Evolutionary conservation across 345 rosid species (phyloP).

Genomic region (Nephelium lappaceum): DNA sequence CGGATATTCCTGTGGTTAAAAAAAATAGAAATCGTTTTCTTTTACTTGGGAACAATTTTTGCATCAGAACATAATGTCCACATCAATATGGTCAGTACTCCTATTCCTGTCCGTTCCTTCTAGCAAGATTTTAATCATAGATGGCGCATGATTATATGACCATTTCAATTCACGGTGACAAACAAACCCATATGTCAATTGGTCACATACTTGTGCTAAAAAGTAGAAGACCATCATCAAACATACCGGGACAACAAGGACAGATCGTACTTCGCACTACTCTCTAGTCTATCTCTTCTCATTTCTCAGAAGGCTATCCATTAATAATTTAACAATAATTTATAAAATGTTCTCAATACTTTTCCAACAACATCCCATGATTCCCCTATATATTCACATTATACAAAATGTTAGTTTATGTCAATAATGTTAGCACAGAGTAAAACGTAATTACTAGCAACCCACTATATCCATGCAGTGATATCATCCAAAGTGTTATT

Average conservation of each 20-base stretch:
- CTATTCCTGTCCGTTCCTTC: neutral
- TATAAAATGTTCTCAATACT: too few relatives aligned
- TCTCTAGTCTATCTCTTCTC: neutral
- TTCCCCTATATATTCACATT: too few relatives aligned
- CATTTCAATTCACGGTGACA: neutral
- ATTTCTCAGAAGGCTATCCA: neutral
- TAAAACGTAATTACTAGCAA: too few relatives aligned
- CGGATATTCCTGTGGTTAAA: neutral
- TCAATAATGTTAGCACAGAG: too few relatives aligned
- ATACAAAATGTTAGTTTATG: too few relatives aligned
- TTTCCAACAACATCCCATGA: too few relatives aligned
- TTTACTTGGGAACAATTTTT: neutral
- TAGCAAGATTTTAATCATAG: neutral
- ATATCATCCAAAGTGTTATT: too few relatives aligned
- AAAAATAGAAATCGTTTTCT: too few relatives aligned
- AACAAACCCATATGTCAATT: neutral
- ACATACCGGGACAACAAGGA: neutral
- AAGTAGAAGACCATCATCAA: neutral
- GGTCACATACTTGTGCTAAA: neutral
- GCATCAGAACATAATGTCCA: neutral
- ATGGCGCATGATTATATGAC: neutral
- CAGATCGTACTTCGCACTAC: neutral
- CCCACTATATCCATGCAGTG: too few relatives aligned
- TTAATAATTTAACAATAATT: neutral
- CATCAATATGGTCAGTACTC: neutral